phyloP scores from a whole-genome alignment of 768 basidiomycete genomes.

The Kwoniella mangroviensis region DNA sequence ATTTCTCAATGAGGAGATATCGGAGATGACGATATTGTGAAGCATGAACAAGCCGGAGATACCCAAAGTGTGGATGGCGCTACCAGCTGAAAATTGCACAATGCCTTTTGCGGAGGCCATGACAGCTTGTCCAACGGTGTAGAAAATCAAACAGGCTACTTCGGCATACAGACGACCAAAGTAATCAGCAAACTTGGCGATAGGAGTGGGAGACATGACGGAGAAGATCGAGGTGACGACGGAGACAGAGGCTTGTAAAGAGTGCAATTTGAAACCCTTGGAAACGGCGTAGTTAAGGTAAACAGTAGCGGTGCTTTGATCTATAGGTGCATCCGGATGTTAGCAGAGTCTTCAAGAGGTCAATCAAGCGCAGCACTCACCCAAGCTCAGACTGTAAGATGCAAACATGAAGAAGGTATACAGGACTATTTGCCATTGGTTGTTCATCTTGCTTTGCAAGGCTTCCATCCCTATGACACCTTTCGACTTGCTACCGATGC shows the following conservation, averaged over 20 bases:
- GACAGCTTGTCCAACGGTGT: conserved; percentile 52
- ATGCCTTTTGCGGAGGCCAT: conserved; percentile 46
- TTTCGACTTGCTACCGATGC: conserved; percentile 36
- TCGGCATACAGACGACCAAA: conserved; percentile 53
- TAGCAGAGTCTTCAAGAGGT: neutral
- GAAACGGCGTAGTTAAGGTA: conserved; percentile 50
- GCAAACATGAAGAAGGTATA: conserved; percentile 49
- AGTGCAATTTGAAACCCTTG: conserved; percentile 46
- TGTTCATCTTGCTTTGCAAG: conserved; percentile 33
- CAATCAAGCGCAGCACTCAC: conserved; percentile 27
- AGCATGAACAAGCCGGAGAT: conserved; percentile 51
- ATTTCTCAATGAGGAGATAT: conserved; percentile 40
- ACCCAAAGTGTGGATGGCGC: conserved; percentile 52
- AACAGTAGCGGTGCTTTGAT: conserved; percentile 43
- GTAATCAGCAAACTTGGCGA: conserved; percentile 53
- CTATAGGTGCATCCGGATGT: conserved; percentile 12
- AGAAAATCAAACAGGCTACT: conserved; percentile 49
- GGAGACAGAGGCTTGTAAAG: conserved; percentile 51
- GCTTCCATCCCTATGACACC: conserved; percentile 55
- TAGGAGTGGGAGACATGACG: conserved; percentile 54
- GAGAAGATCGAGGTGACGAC: conserved; percentile 53
- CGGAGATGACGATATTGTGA: conserved; percentile 45
- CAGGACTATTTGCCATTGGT: conserved; percentile 40
- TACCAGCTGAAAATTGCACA: conserved; percentile 40
- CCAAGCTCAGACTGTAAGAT: conserved; percentile 50